Percentiles rank a stretch among this genome's conserved stretches.
These are phyloP conservation scores for Podila epicladia DNA, from an alignment of 192 early-diverging fungal genomes.

Conservation along the genomic window DNA sequence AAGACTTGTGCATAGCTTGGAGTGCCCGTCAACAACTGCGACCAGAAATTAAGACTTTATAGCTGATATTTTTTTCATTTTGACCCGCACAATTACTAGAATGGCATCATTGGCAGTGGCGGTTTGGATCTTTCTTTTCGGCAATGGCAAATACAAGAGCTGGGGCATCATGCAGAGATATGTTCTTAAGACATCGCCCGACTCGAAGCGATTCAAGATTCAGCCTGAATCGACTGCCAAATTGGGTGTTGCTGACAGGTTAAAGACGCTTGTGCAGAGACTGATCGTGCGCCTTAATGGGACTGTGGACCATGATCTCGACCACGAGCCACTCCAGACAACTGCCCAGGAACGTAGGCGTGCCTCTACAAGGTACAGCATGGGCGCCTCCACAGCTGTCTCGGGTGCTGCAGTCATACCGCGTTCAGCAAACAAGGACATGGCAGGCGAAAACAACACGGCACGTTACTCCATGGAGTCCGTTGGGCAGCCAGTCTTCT, in stretches of 20 bases:
- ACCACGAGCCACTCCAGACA: conserved; percentile 17
- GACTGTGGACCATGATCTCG: conserved; percentile 21
- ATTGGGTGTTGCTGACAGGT: background rate
- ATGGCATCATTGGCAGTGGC: conserved; percentile 44
- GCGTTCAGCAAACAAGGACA: background rate
- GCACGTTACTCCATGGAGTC: conserved; percentile 19
- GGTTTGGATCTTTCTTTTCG: conserved; percentile 49
- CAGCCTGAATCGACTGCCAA: background rate
- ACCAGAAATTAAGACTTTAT: background rate
- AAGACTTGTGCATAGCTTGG: background rate
- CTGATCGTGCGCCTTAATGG: conserved; percentile 17
- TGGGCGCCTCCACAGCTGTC: conserved; percentile 6
- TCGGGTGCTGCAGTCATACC: background rate
- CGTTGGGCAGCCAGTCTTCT: conserved; percentile 11
- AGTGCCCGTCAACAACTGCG: too few relatives aligned
- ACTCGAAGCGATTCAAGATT: conserved; percentile 15
- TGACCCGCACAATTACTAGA: conserved; percentile 2
- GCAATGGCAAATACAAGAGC: conserved; percentile 49
- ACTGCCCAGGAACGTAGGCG: conserved; percentile 7
- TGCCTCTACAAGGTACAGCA: conserved; percentile 10
- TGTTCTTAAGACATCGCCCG: conserved; percentile 40
- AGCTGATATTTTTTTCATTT: background rate
- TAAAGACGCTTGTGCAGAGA: conserved; percentile 1
- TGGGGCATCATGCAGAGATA: conserved; percentile 52
- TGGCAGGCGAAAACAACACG: background rate